Conservation (phyloP, 345 rosid genomes). For the Camelina neglecta region DNA sequence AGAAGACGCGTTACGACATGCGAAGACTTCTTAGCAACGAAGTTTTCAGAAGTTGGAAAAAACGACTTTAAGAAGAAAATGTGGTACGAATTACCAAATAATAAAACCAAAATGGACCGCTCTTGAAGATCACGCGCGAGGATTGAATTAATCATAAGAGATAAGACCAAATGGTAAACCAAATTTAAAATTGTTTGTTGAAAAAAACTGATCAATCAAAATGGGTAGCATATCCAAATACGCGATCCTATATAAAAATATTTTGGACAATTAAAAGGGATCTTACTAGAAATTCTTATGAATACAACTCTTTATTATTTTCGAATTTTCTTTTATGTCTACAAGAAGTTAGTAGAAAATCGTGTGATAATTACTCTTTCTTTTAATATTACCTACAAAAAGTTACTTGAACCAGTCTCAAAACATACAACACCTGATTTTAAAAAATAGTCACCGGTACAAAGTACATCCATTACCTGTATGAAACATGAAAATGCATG, state of each 20-base stretch:
- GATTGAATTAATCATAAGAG: background rate
- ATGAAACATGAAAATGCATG: background rate
- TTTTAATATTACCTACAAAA: background rate
- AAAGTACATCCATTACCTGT: background rate
- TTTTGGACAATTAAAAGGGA: background rate
- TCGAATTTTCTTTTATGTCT: background rate
- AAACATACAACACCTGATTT: conserved; percentile 6
- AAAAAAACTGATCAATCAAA: conserved; percentile 1
- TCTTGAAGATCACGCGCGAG: conserved; percentile 6
- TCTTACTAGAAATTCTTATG: background rate
- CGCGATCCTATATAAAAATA: background rate
- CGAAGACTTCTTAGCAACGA: conserved; percentile 45
- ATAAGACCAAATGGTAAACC: background rate
- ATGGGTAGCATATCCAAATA: background rate
- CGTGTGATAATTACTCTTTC: background rate
- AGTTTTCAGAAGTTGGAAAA: conserved; percentile 31
- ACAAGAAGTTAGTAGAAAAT: background rate
- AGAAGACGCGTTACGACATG: conserved; percentile 40
- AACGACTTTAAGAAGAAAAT: background rate
- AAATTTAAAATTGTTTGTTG: background rate
- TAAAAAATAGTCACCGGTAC: background rate
- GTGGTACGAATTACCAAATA: background rate
- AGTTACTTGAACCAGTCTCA: background rate
- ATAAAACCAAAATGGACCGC: conserved; percentile 22
- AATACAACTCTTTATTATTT: background rate